These are phyloP conservation scores for Podospora sp. DNA, from an alignment of 495 filamentous ascomycete genomes.

Conservation along the genomic window DNA sequence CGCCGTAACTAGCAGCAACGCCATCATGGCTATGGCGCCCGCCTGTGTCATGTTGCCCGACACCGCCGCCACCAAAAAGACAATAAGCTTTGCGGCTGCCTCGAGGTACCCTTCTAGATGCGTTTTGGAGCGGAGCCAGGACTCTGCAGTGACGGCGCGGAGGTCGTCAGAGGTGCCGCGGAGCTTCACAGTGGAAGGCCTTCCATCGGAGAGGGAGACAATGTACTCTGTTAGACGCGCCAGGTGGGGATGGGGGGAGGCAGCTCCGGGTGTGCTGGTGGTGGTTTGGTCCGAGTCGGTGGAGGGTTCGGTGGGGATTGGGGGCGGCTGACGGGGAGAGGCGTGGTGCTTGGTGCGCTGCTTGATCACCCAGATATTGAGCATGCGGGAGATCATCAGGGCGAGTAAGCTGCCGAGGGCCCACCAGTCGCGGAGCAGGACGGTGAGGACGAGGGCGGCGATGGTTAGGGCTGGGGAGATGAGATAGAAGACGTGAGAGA, in stretches of 20 bases:
- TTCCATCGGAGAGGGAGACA: constrained; percentile 37
- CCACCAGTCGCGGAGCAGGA: constrained; percentile 56
- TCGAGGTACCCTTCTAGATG: constrained; percentile 49
- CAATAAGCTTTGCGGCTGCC: constrained; percentile 54
- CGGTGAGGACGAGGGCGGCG: constrained; percentile 41
- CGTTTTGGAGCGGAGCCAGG: constrained; percentile 58
- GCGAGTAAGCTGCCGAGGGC: constrained; percentile 45
- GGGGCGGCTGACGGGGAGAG: constrained; percentile 10
- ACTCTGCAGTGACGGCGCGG: constrained; percentile 57
- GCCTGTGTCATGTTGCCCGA: constrained; percentile 52
- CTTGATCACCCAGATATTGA: constrained; percentile 59
- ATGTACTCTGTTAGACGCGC: constrained; percentile 35
- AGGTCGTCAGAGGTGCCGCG: constrained; percentile 57
- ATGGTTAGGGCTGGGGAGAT: constrained; percentile 48
- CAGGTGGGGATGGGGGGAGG: constrained; percentile 2
- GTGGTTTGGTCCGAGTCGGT: neutral
- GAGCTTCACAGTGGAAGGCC: constrained; percentile 44
- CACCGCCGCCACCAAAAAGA: constrained; percentile 56
- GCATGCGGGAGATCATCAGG: constrained; percentile 55
- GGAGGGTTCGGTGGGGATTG: neutral
- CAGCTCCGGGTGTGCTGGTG: neutral
- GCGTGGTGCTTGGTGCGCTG: constrained; percentile 39
- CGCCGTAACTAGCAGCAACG: constrained; percentile 51
- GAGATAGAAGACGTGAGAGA: constrained; percentile 50
- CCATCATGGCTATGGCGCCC: constrained; percentile 52